These are phyloP conservation scores for Akanthomyces uredinophilus DNA, from an alignment of 2,329 filamentous ascomycete species.

Conservation along the genomic window DNA sequence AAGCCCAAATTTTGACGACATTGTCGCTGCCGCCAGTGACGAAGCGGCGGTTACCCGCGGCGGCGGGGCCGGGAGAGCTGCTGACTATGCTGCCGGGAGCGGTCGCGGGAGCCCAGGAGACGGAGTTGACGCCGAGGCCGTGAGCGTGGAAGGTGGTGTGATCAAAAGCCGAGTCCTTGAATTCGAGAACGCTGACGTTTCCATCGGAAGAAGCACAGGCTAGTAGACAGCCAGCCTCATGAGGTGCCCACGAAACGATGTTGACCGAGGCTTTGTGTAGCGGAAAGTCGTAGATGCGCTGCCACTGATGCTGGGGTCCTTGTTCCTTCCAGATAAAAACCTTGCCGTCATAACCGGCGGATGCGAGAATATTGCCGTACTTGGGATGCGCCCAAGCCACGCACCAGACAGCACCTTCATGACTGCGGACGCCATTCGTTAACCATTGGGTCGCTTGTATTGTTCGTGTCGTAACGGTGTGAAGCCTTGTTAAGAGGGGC, in stretches of 20 bases:
- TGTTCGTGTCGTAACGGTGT: not conserved
- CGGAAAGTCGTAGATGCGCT: slow-evolving; percentile 87
- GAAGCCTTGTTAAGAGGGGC: not conserved
- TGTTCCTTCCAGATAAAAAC: slow-evolving; percentile 98
- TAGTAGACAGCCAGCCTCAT: slow-evolving; percentile 89
- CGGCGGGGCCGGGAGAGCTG: slow-evolving; percentile 55
- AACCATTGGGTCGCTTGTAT: slow-evolving; percentile 16
- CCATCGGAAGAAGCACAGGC: slow-evolving; percentile 94
- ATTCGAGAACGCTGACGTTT: slow-evolving; percentile 88
- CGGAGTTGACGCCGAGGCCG: slow-evolving; percentile 89
- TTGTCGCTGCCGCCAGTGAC: slow-evolving; percentile 96
- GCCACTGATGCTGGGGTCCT: slow-evolving; percentile 55
- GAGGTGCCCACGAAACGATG: slow-evolving; percentile 94
- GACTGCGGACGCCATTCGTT: slow-evolving; percentile 45
- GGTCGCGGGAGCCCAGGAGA: slow-evolving; percentile 88
- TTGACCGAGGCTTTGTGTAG: slow-evolving; percentile 96
- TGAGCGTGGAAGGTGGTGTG: slow-evolving; percentile 88
- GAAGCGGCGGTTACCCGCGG: slow-evolving; percentile 69
- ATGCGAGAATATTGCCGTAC: slow-evolving; percentile 95
- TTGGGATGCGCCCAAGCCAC: slow-evolving; percentile 98
- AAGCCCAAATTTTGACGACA: slow-evolving; percentile 87
- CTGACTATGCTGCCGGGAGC: slow-evolving; percentile 80
- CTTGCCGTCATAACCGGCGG: slow-evolving; percentile 93
- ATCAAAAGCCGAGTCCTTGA: slow-evolving; percentile 91
- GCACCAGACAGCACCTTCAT: slow-evolving; percentile 97